A percentile compares a stretch with the other conserved stretches of the same genome.
These are phyloP conservation scores for Paramecium pentaurelia DNA, from an alignment of 73 alveolate species.

Conservation along the genomic window DNA sequence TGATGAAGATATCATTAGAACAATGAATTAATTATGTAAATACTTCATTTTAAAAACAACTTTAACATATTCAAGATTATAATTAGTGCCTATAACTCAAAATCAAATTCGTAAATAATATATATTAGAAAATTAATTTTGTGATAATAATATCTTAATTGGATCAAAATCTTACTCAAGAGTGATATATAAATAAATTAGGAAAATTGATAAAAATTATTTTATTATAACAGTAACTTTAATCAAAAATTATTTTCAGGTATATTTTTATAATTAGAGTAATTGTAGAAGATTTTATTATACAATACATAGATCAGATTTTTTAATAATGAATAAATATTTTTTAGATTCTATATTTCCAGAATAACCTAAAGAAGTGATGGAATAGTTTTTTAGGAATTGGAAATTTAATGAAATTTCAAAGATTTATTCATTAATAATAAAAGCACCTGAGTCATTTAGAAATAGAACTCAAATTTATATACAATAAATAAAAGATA, in stretches of 20 bases:
- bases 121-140: not conserved
- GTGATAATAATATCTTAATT: not conserved
- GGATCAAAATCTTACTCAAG: not conserved
- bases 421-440: not conserved
- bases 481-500: not conserved
- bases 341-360: not conserved
- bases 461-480: not conserved
- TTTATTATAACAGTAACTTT: not conserved
- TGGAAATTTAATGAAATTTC: not conserved
- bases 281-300: slow-evolving; percentile 11
- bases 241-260: not conserved
- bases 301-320: not conserved
- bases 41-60: not conserved
- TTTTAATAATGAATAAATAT: not conserved
- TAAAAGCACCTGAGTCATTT: not conserved
- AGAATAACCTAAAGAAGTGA: not conserved
- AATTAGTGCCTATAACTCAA: not conserved
- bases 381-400: not conserved
- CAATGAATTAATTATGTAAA: not conserved
- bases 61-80: not conserved
- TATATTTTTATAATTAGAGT: not conserved
- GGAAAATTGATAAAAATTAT: not conserved
- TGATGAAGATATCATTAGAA: not conserved
- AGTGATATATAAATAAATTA: not conserved
- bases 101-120: not conserved